Evolutionary conservation across 176 grass and related monocot genomes (phyloP).

Genomic region (Rhipidocladum racemiflorum): DNA sequence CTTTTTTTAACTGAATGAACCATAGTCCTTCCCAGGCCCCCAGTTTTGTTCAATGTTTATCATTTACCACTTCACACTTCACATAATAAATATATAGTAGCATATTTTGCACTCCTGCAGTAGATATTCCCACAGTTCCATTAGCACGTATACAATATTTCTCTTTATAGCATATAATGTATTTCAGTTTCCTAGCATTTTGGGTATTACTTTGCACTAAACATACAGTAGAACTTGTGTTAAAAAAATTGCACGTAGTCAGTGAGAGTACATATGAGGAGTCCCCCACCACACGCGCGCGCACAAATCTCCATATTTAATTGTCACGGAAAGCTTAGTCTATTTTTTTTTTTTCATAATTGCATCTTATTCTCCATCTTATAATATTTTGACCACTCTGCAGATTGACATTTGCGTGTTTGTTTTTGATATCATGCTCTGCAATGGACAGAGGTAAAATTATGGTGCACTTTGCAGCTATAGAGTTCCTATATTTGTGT

Average conservation of each 20-base stretch:
- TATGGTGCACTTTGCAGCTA: slow-evolving; percentile 16
- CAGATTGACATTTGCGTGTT: slow-evolving; percentile 93
- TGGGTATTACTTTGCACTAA: background rate
- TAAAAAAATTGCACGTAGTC: background rate
- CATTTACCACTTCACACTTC: slow-evolving; percentile 11
- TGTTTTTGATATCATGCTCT: slow-evolving; percentile 96
- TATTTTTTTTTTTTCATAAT: background rate
- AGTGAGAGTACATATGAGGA: background rate
- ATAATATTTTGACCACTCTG: slow-evolving; percentile 23
- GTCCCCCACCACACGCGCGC: background rate
- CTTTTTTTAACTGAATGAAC: background rate
- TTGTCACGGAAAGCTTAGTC: background rate
- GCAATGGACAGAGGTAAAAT: slow-evolving; percentile 69
- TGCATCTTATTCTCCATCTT: background rate
- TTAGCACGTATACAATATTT: background rate
- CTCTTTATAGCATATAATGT: background rate
- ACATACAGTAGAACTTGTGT: background rate
- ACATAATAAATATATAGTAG: slow-evolving; percentile 5
- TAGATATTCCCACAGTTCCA: slow-evolving; percentile 25
- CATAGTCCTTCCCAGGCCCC: background rate
- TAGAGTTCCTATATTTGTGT: slow-evolving; percentile 9
- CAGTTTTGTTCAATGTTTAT: background rate
- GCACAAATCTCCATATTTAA: background rate
- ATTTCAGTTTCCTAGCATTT: slow-evolving; percentile 10
- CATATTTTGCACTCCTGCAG: background rate